Percentiles rank a stretch among this genome's conserved stretches.
These are phyloP conservation scores for Fraxinus paxiana DNA, from an alignment of 305 asterid species.

Conservation along the genomic window DNA sequence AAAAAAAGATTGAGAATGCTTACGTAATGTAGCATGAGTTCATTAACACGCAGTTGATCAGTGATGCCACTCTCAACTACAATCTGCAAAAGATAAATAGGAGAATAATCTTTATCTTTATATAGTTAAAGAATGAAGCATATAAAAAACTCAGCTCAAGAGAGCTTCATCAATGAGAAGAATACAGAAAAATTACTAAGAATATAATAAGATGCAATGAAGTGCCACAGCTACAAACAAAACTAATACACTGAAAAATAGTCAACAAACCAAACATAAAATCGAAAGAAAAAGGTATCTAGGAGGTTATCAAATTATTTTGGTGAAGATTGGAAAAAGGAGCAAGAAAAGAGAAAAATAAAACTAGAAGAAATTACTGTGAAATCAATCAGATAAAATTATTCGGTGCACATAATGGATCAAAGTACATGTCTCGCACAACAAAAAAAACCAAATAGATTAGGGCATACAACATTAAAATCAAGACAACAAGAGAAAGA, in stretches of 20 bases:
- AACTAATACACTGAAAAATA: background rate
- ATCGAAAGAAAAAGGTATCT: background rate
- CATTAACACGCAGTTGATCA: constrained; percentile 79
- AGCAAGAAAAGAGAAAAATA: constrained; percentile 11
- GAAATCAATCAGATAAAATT: background rate
- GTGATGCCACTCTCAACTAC: constrained; percentile 81
- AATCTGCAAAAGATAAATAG: constrained; percentile 46
- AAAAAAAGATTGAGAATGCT: constrained; percentile 34
- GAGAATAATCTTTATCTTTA: constrained; percentile 4
- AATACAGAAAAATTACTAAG: background rate
- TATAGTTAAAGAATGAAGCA: constrained; percentile 12
- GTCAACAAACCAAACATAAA: background rate
- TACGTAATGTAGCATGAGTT: constrained; percentile 80
- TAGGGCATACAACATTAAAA: background rate
- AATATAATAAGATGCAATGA: background rate
- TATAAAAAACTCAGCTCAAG: background rate
- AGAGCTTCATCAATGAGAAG: background rate
- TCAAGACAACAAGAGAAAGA: background rate
- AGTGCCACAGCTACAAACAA: background rate
- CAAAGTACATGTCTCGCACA: background rate
- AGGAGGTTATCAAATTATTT: background rate
- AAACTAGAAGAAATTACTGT: background rate
- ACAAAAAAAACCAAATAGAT: background rate
- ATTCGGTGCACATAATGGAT: background rate
- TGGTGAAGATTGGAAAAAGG: background rate